phyloP scores from a whole-genome alignment of 2,329 filamentous ascomycete genomes.

The Colletotrichum endophyticum region DNA sequence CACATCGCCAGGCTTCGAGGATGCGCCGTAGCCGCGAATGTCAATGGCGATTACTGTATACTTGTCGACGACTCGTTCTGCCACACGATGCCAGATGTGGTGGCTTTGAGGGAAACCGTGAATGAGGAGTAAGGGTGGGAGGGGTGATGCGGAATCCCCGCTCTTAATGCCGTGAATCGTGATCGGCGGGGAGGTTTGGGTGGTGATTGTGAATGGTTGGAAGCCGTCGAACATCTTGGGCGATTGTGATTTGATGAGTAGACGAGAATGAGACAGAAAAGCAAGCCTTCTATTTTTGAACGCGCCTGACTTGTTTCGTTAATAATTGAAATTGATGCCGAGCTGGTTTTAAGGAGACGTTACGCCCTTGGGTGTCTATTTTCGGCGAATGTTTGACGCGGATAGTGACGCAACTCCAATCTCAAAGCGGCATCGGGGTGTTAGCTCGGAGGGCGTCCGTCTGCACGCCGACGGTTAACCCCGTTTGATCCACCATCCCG shows the following conservation, averaged over 20 bases:
- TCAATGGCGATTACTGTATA: constrained; percentile 53
- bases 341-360: not conserved
- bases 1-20: constrained; percentile 46
- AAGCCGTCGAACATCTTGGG: constrained; percentile 43
- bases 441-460: not conserved
- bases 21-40: constrained; percentile 56
- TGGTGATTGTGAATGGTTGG: constrained; percentile 40
- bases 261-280: not conserved
- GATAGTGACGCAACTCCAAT: not conserved
- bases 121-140: constrained; percentile 48
- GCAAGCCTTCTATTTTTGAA: not conserved
- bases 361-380: not conserved
- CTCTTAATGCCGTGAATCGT: constrained; percentile 49
- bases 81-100: constrained; percentile 56
- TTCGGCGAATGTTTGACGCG: not conserved
- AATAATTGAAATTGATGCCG: not conserved
- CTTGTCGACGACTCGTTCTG: constrained; percentile 37
- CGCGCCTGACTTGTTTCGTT: not conserved
- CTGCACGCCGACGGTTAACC: not conserved
- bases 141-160: constrained; percentile 27
- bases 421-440: not conserved
- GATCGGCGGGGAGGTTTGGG: constrained; percentile 38
- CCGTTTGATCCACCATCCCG: not conserved
- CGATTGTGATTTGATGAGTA: not conserved
- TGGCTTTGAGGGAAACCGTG: constrained; percentile 59